These are phyloP conservation scores for Dictyostelium brefeldianum DNA, from an alignment of 78 protist species.

Conservation along the genomic window DNA sequence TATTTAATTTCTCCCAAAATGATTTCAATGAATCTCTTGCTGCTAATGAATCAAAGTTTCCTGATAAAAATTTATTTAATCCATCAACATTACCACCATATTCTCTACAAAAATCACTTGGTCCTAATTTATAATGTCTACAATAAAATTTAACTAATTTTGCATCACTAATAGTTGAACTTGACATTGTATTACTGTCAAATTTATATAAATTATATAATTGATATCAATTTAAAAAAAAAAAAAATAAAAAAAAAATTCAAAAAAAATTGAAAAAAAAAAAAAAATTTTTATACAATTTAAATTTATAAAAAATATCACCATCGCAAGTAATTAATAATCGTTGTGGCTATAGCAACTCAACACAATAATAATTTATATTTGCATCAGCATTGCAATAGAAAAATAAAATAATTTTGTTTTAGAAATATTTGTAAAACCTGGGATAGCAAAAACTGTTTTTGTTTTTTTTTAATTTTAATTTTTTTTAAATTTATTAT, in stretches of 20 bases:
- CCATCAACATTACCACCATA: constrained; percentile 33
- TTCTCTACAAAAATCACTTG: constrained; percentile 42
- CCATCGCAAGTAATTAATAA: no score
- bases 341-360: no score
- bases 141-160: constrained; percentile 48
- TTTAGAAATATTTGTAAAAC: no score
- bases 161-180: constrained; percentile 3
- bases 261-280: neutral
- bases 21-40: constrained; percentile 21
- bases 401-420: no score
- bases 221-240: neutral
- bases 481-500: no score
- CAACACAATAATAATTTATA: no score
- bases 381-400: no score
- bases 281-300: no score
- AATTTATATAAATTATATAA: neutral
- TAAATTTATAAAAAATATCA: no score
- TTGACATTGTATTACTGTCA: neutral
- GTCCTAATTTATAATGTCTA: constrained; percentile 24
- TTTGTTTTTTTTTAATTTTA: no score
- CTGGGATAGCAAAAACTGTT: no score
- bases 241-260: neutral
- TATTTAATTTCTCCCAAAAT: constrained; percentile 55
- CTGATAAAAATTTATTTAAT: constrained; percentile 25
- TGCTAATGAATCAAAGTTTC: constrained; percentile 25